Conservation (phyloP, 2,329 filamentous ascomycete genomes). For the Penicillium sclerotigenum region DNA sequence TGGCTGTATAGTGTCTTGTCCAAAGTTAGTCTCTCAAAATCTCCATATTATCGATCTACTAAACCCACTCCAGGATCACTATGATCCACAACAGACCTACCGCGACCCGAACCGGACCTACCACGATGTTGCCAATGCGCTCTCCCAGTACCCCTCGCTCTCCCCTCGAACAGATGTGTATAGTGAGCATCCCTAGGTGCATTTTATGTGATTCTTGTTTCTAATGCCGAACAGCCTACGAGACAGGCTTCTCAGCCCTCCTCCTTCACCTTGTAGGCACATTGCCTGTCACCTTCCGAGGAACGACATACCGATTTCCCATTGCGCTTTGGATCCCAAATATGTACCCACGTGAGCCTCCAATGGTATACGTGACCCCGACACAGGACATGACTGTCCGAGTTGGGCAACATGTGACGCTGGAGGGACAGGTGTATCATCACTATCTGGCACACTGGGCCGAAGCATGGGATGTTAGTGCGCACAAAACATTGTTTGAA, state of each 20-base stretch:
- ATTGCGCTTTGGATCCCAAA: constrained; percentile 91
- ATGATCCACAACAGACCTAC: constrained; percentile 68
- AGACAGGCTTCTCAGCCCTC: constrained; percentile 80
- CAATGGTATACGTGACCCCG: constrained; percentile 83
- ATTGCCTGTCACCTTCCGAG: constrained; percentile 85
- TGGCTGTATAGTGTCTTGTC: constrained; percentile 93
- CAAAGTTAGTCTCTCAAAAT: constrained; percentile 51
- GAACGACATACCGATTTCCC: constrained; percentile 84
- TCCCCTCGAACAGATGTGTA: constrained; percentile 90
- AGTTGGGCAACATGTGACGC: constrained; percentile 90
- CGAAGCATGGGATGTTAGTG: constrained; percentile 82
- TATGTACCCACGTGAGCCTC: constrained; percentile 79
- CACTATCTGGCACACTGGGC: constrained; percentile 90
- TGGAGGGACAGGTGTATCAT: constrained; percentile 90
- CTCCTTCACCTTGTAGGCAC: constrained; percentile 84
- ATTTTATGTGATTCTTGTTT: constrained; percentile 23
- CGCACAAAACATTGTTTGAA: neutral
- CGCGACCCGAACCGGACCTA: constrained; percentile 89
- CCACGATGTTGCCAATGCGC: constrained; percentile 78
- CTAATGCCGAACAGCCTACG: constrained; percentile 62
- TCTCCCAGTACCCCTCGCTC: constrained; percentile 75
- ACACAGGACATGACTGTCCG: constrained; percentile 84
- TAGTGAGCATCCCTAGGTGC: constrained; percentile 56
- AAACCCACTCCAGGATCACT: constrained; percentile 33
- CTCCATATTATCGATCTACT: neutral